Evolutionary conservation across 352 stramenopile species (phyloP).

Genomic region (Globisporangium megalacanthum): DNA sequence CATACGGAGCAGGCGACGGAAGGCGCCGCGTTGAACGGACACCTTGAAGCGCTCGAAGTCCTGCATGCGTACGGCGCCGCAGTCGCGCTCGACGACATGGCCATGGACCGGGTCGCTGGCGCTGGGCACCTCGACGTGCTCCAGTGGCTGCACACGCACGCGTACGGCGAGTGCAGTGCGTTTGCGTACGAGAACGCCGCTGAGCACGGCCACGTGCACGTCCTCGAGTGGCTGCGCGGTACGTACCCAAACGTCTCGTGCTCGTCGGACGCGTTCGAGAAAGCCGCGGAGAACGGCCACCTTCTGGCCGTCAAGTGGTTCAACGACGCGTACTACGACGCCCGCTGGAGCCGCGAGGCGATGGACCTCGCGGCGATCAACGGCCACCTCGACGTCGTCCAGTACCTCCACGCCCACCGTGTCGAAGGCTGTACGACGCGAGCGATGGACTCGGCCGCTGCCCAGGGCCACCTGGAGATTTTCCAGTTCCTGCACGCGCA

Average conservation of each 20-base stretch:
- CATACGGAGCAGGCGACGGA: constrained; percentile 7
- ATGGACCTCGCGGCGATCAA: constrained; percentile 15
- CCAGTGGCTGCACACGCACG: constrained; percentile 20
- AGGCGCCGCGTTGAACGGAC: constrained; percentile 9
- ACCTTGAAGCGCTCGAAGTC: constrained; percentile 3
- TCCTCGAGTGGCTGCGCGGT: constrained; percentile 20
- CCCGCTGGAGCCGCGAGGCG: constrained; percentile 1
- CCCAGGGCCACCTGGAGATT: constrained; percentile 7
- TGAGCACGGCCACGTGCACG: constrained; percentile 16
- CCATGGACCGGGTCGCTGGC: constrained; percentile 16
- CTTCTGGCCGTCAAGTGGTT: constrained; percentile 13
- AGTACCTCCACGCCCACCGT: constrained; percentile 11
- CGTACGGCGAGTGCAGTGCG: constrained; percentile 4
- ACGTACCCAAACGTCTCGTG: constrained; percentile 7
- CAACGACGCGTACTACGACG: constrained; percentile 10
- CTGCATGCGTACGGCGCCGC: not conserved
- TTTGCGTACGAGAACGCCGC: constrained; percentile 20
- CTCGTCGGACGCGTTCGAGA: constrained; percentile 17
- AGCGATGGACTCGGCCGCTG: constrained; percentile 12
- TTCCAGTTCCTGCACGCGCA: constrained; percentile 12
- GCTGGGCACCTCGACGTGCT: constrained; percentile 20
- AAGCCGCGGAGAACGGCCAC: constrained; percentile 13
- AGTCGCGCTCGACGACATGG: not conserved
- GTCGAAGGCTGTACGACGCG: constrained; percentile 9
- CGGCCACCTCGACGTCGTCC: constrained; percentile 12